A percentile compares a stretch with the other conserved stretches of the same genome.
phyloP scores from a whole-genome alignment of 306 rosid genomes.

The Biancaea sappan region DNA sequence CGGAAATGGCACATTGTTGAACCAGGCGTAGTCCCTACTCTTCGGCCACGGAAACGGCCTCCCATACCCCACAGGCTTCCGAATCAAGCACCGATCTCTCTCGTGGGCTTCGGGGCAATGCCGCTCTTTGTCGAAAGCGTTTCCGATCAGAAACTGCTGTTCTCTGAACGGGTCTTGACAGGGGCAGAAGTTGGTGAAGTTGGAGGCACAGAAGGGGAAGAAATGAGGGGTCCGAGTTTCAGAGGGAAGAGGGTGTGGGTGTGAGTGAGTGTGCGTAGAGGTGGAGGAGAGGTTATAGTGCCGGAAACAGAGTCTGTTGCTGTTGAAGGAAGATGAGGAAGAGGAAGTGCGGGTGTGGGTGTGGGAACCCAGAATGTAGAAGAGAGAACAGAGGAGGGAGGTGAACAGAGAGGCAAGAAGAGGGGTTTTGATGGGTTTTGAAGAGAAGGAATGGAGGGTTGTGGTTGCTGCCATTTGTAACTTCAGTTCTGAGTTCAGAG shows the following conservation, averaged over 20 bases:
- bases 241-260: background rate
- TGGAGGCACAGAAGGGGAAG: background rate
- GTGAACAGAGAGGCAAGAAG: background rate
- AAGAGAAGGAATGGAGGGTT: background rate
- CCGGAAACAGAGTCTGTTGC: background rate
- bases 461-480: background rate
- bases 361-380: slow-evolving; percentile 19
- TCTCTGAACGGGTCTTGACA: slow-evolving; percentile 20
- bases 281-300: background rate
- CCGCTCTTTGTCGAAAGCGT: background rate
- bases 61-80: slow-evolving; percentile 9
- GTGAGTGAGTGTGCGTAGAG: background rate
- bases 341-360: background rate
- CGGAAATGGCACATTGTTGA: slow-evolving; percentile 32
- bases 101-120: slow-evolving; percentile 16
- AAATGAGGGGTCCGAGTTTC: background rate
- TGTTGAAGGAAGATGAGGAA: background rate
- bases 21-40: slow-evolving; percentile 34
- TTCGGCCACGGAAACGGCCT: slow-evolving; percentile 31
- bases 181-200: slow-evolving; percentile 22
- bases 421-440: background rate
- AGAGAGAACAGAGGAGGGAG: background rate
- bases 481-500: background rate
- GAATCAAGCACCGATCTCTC: slow-evolving; percentile 13
- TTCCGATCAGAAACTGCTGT: background rate